Conservation (phyloP, 306 rosid genomes). For the Rosa lucieae region DNA sequence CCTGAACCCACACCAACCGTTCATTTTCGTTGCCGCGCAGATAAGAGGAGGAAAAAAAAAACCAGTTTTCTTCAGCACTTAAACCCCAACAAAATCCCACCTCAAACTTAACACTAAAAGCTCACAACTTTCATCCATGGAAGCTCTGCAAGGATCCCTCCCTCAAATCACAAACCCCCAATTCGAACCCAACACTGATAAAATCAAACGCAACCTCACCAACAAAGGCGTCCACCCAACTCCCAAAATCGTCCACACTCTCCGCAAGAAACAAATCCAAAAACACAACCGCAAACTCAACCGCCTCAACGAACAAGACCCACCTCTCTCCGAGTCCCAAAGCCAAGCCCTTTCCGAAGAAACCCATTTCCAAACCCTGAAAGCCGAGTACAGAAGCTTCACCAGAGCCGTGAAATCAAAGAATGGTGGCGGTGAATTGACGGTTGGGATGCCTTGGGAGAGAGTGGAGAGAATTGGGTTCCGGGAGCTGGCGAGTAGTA, state of each 20-base stretch:
- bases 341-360: slow-evolving; percentile 48
- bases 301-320: slow-evolving; percentile 24
- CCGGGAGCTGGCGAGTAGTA: slow-evolving; percentile 36
- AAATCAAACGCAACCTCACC: slow-evolving; percentile 53
- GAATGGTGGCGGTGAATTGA: background rate
- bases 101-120: background rate
- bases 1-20: too few species aligned
- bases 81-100: background rate
- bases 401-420: slow-evolving; percentile 40
- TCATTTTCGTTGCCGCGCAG: background rate
- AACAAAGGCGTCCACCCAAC: slow-evolving; percentile 58
- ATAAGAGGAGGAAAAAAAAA: background rate
- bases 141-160: slow-evolving; percentile 37
- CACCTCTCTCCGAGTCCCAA: slow-evolving; percentile 47
- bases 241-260: slow-evolving; percentile 73
- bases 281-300: slow-evolving; percentile 68
- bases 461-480: slow-evolving; percentile 44
- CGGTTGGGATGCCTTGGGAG: slow-evolving; percentile 86
- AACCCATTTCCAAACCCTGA: slow-evolving; percentile 47
- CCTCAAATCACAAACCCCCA: slow-evolving; percentile 31
- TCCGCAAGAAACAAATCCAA: slow-evolving; percentile 81
- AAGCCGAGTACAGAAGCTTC: slow-evolving; percentile 57
- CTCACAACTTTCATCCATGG: slow-evolving; percentile 43
- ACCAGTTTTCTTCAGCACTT: too few species aligned
- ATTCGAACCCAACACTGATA: slow-evolving; percentile 64